Evolutionary conservation across 148 eudicot genomes (phyloP).

Genomic region (Nepenthes mirabilis): DNA sequence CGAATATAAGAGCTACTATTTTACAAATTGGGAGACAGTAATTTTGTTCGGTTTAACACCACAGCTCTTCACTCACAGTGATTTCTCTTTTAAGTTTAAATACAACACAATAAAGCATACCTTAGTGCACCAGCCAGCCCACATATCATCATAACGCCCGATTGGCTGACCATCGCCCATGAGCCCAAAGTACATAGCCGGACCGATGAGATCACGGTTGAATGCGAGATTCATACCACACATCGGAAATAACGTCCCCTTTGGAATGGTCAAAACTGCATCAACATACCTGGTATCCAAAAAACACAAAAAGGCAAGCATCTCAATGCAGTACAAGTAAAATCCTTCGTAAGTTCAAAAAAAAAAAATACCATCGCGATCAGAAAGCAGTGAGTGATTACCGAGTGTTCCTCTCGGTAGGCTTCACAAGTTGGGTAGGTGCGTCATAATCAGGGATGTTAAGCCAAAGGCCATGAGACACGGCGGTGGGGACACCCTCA

Average conservation of each 20-base stretch:
- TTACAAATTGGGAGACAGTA: too few species aligned
- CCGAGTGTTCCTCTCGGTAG: constrained; percentile 53
- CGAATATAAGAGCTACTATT: too few species aligned
- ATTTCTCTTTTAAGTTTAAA: background rate
- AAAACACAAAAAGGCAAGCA: background rate
- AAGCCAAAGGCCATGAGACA: constrained; percentile 65
- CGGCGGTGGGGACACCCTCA: constrained; percentile 61
- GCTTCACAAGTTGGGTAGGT: constrained; percentile 71
- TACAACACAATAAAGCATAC: constrained; percentile 9
- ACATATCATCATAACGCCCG: constrained; percentile 68
- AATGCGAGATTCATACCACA: constrained; percentile 65
- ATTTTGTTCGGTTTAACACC: too few species aligned
- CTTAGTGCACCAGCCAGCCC: constrained; percentile 75
- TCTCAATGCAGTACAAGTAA: background rate
- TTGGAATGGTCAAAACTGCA: constrained; percentile 59
- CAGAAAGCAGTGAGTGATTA: background rate
- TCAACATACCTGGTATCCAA: constrained; percentile 40
- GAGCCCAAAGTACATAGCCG: constrained; percentile 70
- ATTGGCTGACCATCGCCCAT: constrained; percentile 79
- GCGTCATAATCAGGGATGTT: constrained; percentile 70
- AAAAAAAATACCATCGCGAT: background rate
- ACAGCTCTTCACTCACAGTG: too few species aligned
- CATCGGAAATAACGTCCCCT: constrained; percentile 57
- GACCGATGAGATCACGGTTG: constrained; percentile 58
- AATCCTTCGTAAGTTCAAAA: background rate